These are phyloP conservation scores for Dendrostoma leiphaemia DNA, from an alignment of 2,329 filamentous ascomycete genomes.

Conservation along the genomic window DNA sequence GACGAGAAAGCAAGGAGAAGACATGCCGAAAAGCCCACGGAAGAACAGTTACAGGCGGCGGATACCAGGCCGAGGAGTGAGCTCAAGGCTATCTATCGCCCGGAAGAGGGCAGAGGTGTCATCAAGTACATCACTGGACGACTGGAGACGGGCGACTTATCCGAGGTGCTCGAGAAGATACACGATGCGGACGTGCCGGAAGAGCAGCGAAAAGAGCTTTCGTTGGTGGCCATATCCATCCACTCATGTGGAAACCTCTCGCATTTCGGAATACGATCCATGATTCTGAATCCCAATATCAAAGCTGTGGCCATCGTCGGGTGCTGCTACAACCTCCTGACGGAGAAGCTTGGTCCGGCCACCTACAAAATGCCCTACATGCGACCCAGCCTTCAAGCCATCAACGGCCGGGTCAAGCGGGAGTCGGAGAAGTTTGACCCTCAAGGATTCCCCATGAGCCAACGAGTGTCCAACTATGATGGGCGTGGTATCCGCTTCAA, in stretches of 20 bases:
- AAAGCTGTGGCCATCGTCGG: slow-evolving; percentile 92
- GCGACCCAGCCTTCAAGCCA: slow-evolving; percentile 64
- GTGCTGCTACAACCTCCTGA: slow-evolving; percentile 96
- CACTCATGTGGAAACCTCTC: slow-evolving; percentile 98
- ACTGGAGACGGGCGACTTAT: slow-evolving; percentile 71
- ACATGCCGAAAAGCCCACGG: slow-evolving; percentile 28
- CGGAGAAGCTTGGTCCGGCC: slow-evolving; percentile 81
- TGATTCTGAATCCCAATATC: slow-evolving; percentile 80
- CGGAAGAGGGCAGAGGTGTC: slow-evolving; percentile 62
- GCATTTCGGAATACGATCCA: slow-evolving; percentile 85
- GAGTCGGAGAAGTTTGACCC: slow-evolving; percentile 77
- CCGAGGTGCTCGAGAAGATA: slow-evolving; percentile 63
- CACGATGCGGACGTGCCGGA: slow-evolving; percentile 38
- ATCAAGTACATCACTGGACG: slow-evolving; percentile 77
- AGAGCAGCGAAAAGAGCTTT: slow-evolving; percentile 36
- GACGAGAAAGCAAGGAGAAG: slow-evolving; percentile 38
- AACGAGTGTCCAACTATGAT: slow-evolving; percentile 59
- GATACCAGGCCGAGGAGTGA: slow-evolving; percentile 53
- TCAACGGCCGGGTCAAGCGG: slow-evolving; percentile 65
- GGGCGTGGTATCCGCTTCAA: slow-evolving; percentile 75
- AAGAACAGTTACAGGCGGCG: slow-evolving; percentile 29
- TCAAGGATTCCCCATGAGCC: slow-evolving; percentile 91
- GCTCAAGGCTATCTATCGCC: slow-evolving; percentile 50
- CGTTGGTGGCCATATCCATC: slow-evolving; percentile 86
- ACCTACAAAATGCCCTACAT: slow-evolving; percentile 81